A percentile compares a stretch with the other conserved stretches of the same genome.
phyloP scores from a whole-genome alignment of 179 eudicot genomes.

The Silene coronaria region DNA sequence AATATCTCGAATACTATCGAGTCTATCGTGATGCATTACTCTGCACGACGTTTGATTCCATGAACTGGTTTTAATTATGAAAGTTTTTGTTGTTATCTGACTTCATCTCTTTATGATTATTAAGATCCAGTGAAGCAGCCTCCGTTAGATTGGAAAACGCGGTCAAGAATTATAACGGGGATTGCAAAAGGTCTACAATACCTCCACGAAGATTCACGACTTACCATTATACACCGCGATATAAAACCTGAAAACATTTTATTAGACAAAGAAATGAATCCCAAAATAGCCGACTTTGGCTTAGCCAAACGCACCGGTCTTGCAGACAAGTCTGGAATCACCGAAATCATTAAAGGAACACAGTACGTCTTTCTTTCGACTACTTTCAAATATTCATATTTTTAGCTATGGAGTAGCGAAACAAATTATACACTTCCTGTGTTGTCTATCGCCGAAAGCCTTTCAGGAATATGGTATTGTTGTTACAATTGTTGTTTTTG shows the following conservation, averaged over 20 bases:
- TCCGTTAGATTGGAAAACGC: constrained; percentile 22
- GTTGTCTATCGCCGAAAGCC: too few species aligned
- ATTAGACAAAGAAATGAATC: constrained; percentile 21
- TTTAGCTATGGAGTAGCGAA: too few species aligned
- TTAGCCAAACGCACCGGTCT: neutral
- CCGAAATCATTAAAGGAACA: neutral
- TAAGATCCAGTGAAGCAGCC: constrained; percentile 2
- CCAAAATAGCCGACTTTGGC: constrained; percentile 11
- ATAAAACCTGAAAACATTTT: constrained; percentile 37
- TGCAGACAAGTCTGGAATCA: neutral
- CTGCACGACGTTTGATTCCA: too few species aligned
- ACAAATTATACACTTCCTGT: too few species aligned
- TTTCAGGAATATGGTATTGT: too few species aligned
- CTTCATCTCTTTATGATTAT: neutral
- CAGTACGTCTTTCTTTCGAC: neutral
- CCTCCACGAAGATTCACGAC: constrained; percentile 37
- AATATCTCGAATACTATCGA: too few species aligned
- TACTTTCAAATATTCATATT: too few species aligned
- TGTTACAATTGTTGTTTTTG: too few species aligned
- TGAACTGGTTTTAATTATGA: too few species aligned
- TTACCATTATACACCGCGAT: constrained; percentile 45
- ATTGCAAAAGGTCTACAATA: constrained; percentile 22
- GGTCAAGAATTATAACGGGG: constrained; percentile 26
- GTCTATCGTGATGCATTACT: too few species aligned
- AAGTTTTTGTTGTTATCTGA: neutral